Evolutionary conservation across 805 yeast genomes (phyloP).

Genomic region (Middelhovenomyces tepae): DNA sequence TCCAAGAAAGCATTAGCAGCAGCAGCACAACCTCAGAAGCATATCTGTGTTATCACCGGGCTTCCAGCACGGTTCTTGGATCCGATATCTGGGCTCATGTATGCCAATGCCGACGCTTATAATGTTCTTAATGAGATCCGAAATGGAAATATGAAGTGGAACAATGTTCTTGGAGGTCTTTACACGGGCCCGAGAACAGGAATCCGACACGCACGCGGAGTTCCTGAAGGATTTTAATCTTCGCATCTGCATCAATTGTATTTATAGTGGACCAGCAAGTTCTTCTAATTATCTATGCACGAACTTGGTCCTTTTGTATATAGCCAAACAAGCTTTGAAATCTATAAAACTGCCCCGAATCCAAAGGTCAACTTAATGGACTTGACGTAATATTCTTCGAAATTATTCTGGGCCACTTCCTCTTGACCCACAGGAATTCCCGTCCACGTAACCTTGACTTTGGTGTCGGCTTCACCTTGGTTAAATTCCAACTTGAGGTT

Average conservation of each 20-base stretch:
- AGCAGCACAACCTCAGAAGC: conserved; percentile 36
- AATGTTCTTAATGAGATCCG: conserved; percentile 46
- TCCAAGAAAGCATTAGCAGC: conserved; percentile 1
- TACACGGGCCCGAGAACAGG: conserved; percentile 35
- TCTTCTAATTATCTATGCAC: neutral
- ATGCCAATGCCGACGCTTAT: conserved; percentile 74
- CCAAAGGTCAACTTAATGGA: conserved; percentile 90
- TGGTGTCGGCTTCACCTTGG: conserved; percentile 80
- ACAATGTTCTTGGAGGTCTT: conserved; percentile 35
- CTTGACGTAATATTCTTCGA: conserved; percentile 81
- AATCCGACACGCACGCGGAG: conserved; percentile 66
- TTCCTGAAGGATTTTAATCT: conserved; percentile 73
- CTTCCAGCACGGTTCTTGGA: conserved; percentile 75
- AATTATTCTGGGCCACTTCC: conserved; percentile 72
- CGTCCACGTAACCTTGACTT: conserved; percentile 63
- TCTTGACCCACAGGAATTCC: conserved; percentile 97
- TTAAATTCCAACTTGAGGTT: conserved; percentile 54
- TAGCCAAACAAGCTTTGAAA: conserved; percentile 6
- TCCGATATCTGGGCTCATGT: conserved; percentile 82
- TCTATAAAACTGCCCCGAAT: conserved; percentile 78
- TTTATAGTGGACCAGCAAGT: neutral
- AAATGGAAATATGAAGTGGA: conserved; percentile 46
- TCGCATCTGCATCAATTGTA: too few relatives aligned
- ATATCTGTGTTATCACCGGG: conserved; percentile 66
- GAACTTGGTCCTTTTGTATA: neutral